A percentile compares a stretch with the other conserved stretches of the same genome.
These are phyloP conservation scores for Periconia macrospinosa DNA, from an alignment of 2,329 filamentous ascomycete genomes.

Conservation along the genomic window DNA sequence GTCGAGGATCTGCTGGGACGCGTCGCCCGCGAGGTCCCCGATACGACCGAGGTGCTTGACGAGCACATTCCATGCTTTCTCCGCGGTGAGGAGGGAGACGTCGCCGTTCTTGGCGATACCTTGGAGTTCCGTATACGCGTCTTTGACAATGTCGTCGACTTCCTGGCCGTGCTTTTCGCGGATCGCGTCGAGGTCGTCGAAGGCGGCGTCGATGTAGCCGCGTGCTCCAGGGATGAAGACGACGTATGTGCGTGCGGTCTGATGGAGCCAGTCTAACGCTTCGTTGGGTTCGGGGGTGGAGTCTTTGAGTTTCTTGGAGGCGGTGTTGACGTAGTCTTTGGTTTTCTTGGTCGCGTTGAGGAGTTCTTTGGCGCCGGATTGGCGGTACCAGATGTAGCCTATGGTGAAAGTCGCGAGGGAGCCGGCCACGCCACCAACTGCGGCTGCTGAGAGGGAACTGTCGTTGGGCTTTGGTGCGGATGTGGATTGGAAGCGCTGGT, in stretches of 20 bases:
- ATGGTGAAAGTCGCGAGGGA: slow-evolving; percentile 50
- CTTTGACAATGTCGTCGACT: slow-evolving; percentile 67
- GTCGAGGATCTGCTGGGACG: slow-evolving; percentile 65
- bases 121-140: slow-evolving; percentile 70
- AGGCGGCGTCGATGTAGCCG: slow-evolving; percentile 68
- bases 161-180: slow-evolving; percentile 69
- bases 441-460: slow-evolving; percentile 36
- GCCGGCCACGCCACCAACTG: slow-evolving; percentile 55
- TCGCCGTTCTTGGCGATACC: slow-evolving; percentile 61
- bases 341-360: slow-evolving; percentile 58
- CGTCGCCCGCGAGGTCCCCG: slow-evolving; percentile 64
- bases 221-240: slow-evolving; percentile 72
- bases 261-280: slow-evolving; percentile 66
- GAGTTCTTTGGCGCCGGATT: slow-evolving; percentile 54
- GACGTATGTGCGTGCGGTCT: slow-evolving; percentile 69
- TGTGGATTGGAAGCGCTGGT: slow-evolving; percentile 38
- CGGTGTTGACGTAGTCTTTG: slow-evolving; percentile 62
- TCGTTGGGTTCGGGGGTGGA: slow-evolving; percentile 67
- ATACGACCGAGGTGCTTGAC: slow-evolving; percentile 64
- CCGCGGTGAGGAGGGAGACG: slow-evolving; percentile 64
- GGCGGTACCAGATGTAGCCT: slow-evolving; percentile 58
- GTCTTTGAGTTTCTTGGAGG: slow-evolving; percentile 63
- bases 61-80: slow-evolving; percentile 64
- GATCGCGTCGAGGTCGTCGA: slow-evolving; percentile 71
- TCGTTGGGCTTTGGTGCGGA: slow-evolving; percentile 16